These are phyloP conservation scores for Nematodospora valgi DNA, from an alignment of 805 yeast genomes.

Conservation along the genomic window DNA sequence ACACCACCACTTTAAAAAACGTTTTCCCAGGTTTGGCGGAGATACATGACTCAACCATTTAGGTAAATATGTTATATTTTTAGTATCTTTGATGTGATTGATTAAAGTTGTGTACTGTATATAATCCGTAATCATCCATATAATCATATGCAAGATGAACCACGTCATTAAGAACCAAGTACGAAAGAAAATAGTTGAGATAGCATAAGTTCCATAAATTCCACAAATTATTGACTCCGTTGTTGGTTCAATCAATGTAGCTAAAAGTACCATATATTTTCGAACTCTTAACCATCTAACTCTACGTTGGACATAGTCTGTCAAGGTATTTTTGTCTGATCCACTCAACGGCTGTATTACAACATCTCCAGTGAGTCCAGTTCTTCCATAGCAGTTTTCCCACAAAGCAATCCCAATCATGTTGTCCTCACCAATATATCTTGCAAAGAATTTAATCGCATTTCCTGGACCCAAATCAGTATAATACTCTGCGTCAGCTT, in stretches of 20 bases:
- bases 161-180: slow-evolving; percentile 29
- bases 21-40: slow-evolving; percentile 11
- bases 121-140: slow-evolving; percentile 69
- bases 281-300: slow-evolving; percentile 85
- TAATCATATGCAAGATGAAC: slow-evolving; percentile 49
- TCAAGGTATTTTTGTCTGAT: slow-evolving; percentile 34
- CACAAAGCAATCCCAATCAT: slow-evolving; percentile 87
- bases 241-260: slow-evolving; percentile 82
- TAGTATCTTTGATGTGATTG: slow-evolving; percentile 15
- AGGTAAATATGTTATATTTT: slow-evolving; percentile 15
- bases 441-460: slow-evolving; percentile 68
- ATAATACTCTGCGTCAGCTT: slow-evolving; percentile 25
- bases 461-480: slow-evolving; percentile 34
- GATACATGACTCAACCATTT: slow-evolving; percentile 21
- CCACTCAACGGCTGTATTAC: slow-evolving; percentile 67
- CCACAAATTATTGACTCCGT: slow-evolving; percentile 77
- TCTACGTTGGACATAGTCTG: slow-evolving; percentile 64
- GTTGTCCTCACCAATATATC: slow-evolving; percentile 88
- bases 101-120: slow-evolving; percentile 50
- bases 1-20: slow-evolving; percentile 21
- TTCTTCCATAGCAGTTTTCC: slow-evolving; percentile 62
- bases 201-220: slow-evolving; percentile 57
- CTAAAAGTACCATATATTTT: slow-evolving; percentile 81
- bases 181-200: slow-evolving; percentile 43
- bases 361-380: slow-evolving; percentile 75